Base-by-base conservation (phyloP, 164 flowering plant species). In the Kingdonia uniflora region DNA sequence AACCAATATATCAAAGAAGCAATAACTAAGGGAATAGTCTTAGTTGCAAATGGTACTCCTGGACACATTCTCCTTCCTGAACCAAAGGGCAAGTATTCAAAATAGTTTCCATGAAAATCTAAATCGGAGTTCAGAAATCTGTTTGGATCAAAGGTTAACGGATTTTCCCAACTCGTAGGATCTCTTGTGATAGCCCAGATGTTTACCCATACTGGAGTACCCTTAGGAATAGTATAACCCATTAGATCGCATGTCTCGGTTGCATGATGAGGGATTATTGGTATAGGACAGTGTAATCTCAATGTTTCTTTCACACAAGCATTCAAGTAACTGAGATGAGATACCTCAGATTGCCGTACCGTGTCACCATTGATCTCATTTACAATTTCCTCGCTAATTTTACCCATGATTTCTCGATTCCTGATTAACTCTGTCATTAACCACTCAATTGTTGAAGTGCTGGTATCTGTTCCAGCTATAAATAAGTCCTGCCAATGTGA, bases 61-160 rank as follows among this genome's bases (percentile, higher is more conserved):
- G 46, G 46, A n/a, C 56, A 53, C 2, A 53, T 53, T 21, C 56
- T 53, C 43, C 56, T 53, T 17, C 45, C 56, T 14, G 56, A 16
- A 13, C 56, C 56, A 22, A 53, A 52, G 5, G 56, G 56, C 5
- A 52, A 19, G 45, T 13, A 52, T 8, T 39, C 5, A 2, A 38
- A 38, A n/a, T 52, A 33, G 8, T 35, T 52, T 12, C 45, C 26
- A 6, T 38, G 22, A 8, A 19, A 52, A 6, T 39, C 56, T n/a
- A 52, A 20, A 13, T 40, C 29, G 1, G 56, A 12, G 33, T 53
- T 37, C n/a, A 53, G 2, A 24, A 53, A 53, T 15, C 56, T 25
- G 3, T 22, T 25, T 6, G 56, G 56, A 7, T 39, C 24, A 42
- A 53, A 53, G 0, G 10, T 11, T 33, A 40, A 21, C 1, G 56